Evolutionary conservation across 2,329 filamentous ascomycete species (phyloP).

Genomic region (Cryphonectria carpinicola): DNA sequence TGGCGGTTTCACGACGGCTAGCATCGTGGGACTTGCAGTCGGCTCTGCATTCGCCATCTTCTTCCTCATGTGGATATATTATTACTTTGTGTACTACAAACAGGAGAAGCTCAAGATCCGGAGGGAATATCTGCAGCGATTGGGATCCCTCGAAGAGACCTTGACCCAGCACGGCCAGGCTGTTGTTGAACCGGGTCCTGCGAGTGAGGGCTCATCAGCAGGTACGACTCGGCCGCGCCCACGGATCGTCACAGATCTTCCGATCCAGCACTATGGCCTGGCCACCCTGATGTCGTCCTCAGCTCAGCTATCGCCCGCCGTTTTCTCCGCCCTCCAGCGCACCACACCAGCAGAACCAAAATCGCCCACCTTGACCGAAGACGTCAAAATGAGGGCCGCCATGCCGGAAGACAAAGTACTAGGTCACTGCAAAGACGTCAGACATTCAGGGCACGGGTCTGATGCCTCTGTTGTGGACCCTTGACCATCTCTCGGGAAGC

Average conservation of each 20-base stretch:
- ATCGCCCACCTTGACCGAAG: not conserved
- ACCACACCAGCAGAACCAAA: not conserved
- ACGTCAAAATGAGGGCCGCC: conserved; percentile 10
- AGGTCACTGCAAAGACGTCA: conserved; percentile 1
- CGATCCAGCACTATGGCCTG: not conserved
- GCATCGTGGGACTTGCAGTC: conserved; percentile 81
- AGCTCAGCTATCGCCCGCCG: not conserved
- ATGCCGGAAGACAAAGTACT: conserved; percentile 7
- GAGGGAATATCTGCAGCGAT: not conserved
- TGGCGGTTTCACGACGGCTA: conserved; percentile 8
- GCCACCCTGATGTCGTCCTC: conserved; percentile 8
- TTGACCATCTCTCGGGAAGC: not conserved
- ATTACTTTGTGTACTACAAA: conserved; percentile 14
- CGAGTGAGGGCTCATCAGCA: not conserved
- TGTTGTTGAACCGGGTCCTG: not conserved
- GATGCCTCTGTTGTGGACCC: not conserved
- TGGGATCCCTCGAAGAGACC: not conserved
- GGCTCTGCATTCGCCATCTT: conserved; percentile 83
- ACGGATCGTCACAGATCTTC: not conserved
- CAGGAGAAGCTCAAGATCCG: conserved; percentile 6
- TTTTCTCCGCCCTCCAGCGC: not conserved
- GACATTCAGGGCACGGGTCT: not conserved
- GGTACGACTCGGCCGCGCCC: not conserved
- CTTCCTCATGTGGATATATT: conserved; percentile 37
- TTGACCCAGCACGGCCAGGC: not conserved